Base-by-base conservation (phyloP, 305 asterid genomes). In the Salvia sclarea region DNA sequence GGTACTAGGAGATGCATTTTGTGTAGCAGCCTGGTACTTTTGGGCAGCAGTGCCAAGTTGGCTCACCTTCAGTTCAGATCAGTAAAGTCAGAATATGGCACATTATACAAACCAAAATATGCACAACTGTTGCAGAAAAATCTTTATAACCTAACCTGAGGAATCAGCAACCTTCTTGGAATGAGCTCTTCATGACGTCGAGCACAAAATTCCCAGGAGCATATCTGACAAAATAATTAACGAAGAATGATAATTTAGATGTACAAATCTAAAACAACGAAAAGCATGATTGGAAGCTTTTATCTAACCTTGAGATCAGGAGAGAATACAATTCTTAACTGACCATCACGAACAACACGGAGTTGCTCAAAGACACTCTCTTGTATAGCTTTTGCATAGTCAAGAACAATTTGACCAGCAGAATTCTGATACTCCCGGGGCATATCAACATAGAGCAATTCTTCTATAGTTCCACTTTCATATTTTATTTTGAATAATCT, bases 181-280 rank as follows among this genome's bases (percentile, higher is more conserved):
- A 88, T 85, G 64, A 88, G 86, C 82, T 86, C 94, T 70, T 88
- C 96, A 61, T 88, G 96, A 64, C 88, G 86, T 11, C 85, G 79
- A 41, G 87, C 94, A 76, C 94, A 88, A 75, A 88, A 88, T 69
- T 88, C 94, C 96, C 94, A 88, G 45, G 91, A 86, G 83, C 92
- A 81, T 77, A 88, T 88, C 79, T 74, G 61, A 12, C 30, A 40
- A 45, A 41, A 35, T 70, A 6, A 38, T 63, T 68, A 22, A 47
- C 48, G 18, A 44, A 63, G 21, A 25, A 41, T 53, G 55, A 49
- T 48, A 58, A 68, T 43, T 58, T 9, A 66, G 25, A n/a, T 47
- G 30, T 8, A 62, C 65, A 62, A 49, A 18, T 14, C 53, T 14
- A 72, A 56, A 55, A 30, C 17, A 38, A 47, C 6, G 18, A 35